These are phyloP conservation scores for Aspergillus steynii DNA, from an alignment of 495 filamentous ascomycete species.

Conservation along the genomic window DNA sequence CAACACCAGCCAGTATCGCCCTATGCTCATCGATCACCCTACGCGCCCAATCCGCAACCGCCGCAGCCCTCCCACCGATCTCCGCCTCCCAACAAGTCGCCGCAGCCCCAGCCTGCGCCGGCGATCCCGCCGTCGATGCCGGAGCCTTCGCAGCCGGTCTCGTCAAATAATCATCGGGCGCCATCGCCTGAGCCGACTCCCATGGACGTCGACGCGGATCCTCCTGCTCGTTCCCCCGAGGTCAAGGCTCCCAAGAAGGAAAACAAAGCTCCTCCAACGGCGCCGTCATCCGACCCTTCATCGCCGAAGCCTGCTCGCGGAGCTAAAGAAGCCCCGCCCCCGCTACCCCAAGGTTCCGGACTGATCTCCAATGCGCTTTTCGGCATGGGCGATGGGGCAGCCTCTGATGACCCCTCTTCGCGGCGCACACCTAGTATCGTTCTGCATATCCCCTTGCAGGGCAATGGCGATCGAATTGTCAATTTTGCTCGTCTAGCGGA, in stretches of 20 bases:
- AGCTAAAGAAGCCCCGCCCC: slow-evolving; percentile 56
- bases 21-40: slow-evolving; percentile 32
- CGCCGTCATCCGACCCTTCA: slow-evolving; percentile 55
- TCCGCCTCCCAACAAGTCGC: slow-evolving; percentile 19
- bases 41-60: slow-evolving; percentile 23
- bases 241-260: slow-evolving; percentile 32
- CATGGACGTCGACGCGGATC: slow-evolving; percentile 43
- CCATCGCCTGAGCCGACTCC: slow-evolving; percentile 23
- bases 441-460: slow-evolving; percentile 75
- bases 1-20: slow-evolving; percentile 27
- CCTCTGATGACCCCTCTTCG: slow-evolving; percentile 29
- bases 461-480: slow-evolving; percentile 81
- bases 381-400: slow-evolving; percentile 47
- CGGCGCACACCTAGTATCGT: slow-evolving; percentile 77
- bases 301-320: slow-evolving; percentile 58
- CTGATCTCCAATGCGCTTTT: slow-evolving; percentile 64
- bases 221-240: slow-evolving; percentile 19
- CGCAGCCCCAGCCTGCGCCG: slow-evolving; percentile 24
- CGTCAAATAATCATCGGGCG: slow-evolving; percentile 11
- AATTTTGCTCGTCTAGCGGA: slow-evolving; percentile 95
- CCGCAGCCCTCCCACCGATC: slow-evolving; percentile 26
- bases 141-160: slow-evolving; percentile 13
- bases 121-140: slow-evolving; percentile 9
- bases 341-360: slow-evolving; percentile 66
- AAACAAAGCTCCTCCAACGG: slow-evolving; percentile 43